phyloP scores from a whole-genome alignment of 495 filamentous ascomycete genomes.

The Aspergillus diversus region DNA sequence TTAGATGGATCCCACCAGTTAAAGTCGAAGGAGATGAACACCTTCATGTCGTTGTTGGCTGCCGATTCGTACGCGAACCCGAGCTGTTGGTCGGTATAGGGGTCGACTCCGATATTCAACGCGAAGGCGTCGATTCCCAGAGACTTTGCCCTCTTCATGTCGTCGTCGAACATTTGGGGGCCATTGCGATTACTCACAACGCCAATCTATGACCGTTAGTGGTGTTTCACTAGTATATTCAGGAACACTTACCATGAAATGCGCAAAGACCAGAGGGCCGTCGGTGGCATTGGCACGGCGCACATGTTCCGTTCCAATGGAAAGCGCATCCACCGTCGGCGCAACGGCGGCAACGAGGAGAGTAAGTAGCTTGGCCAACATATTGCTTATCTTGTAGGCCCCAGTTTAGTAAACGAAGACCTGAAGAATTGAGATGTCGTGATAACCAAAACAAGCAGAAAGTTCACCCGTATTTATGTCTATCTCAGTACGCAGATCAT shows the following conservation, averaged over 20 bases:
- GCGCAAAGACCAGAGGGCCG: slow-evolving; percentile 52
- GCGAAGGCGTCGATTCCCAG: slow-evolving; percentile 63
- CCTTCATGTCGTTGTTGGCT: slow-evolving; percentile 58
- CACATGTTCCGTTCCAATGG: not conserved
- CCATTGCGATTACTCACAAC: slow-evolving; percentile 52
- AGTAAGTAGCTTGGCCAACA: not conserved
- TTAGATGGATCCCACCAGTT: slow-evolving; percentile 48
- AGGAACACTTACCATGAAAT: slow-evolving; percentile 57
- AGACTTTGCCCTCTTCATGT: slow-evolving; percentile 58
- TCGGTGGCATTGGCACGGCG: not conserved
- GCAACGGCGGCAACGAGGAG: not conserved
- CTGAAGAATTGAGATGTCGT: too few species aligned
- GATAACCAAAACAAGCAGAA: not conserved
- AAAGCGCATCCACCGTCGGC: not conserved
- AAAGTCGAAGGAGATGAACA: slow-evolving; percentile 65
- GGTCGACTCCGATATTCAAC: slow-evolving; percentile 58
- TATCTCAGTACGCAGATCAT: not conserved
- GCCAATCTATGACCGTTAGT: slow-evolving; percentile 45
- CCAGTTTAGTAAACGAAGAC: too few species aligned
- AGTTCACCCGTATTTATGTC: not conserved
- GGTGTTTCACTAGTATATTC: not conserved
- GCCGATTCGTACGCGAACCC: slow-evolving; percentile 60
- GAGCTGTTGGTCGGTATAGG: slow-evolving; percentile 56
- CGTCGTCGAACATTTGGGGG: slow-evolving; percentile 54
- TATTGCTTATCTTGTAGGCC: not conserved